Conservation (phyloP, 192 early-diverging fungal species). For the Dissophora globulifera region DNA sequence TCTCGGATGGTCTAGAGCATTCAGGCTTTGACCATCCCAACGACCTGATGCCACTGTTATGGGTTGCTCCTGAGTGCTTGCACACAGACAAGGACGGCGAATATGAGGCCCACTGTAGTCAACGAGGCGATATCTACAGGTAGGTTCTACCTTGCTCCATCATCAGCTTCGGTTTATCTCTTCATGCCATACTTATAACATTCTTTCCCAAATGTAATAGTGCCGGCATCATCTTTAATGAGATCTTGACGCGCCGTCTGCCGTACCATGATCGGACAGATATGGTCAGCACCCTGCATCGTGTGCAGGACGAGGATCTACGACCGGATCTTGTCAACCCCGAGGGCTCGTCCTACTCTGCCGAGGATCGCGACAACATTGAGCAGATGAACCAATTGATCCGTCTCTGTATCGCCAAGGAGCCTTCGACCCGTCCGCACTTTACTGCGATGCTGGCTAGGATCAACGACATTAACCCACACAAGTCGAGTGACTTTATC, state of each 20-base stretch:
- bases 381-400: conserved; percentile 48
- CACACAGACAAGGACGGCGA: conserved; percentile 13
- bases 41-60: conserved; percentile 32
- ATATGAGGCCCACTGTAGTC: conserved; percentile 38
- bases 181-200: no score
- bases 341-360: neutral
- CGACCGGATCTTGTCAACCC: conserved; percentile 20
- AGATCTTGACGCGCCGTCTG: conserved; percentile 53
- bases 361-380: conserved; percentile 40
- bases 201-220: conserved; percentile 8
- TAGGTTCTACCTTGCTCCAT: neutral
- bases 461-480: conserved; percentile 53
- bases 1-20: conserved; percentile 18
- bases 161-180: neutral
- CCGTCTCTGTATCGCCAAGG: conserved; percentile 17
- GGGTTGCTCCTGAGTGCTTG: conserved; percentile 52
- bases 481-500: conserved; percentile 50
- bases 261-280: conserved; percentile 45
- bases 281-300: conserved; percentile 9
- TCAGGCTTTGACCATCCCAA: conserved; percentile 19
- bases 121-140: conserved; percentile 54
- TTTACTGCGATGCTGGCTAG: conserved; percentile 40
- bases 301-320: conserved; percentile 28
- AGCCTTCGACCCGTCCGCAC: conserved; percentile 28
- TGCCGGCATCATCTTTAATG: conserved; percentile 59